Base-by-base conservation (phyloP, 768 basidiomycete genomes). In the Amanita muscaria region DNA sequence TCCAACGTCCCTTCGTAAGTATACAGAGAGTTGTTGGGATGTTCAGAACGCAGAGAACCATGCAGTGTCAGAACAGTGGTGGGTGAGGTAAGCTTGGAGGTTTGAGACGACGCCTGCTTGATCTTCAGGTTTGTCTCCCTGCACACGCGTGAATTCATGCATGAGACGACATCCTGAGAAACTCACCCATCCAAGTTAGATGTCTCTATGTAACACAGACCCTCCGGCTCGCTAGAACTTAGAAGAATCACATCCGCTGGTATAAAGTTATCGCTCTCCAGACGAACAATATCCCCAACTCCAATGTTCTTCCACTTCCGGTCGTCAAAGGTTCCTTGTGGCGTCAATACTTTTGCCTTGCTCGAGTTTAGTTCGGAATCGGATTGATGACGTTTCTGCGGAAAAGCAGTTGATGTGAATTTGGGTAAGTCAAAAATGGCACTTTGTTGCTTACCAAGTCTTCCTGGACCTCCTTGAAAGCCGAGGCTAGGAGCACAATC, bases 41-140 rank as follows among this genome's bases (percentile, higher is more conserved):
- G 90, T 60, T 99, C 96, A 6, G 88, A 94, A 34, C 91, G 81
- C 18, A 99, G 69, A 11, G 84, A 80, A 10, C 96, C 96, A 30
- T 76, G 79, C 1, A 99, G 70, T 5, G 77, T 60, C 14, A 74
- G 70, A 32, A 91, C 83, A 8, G 83, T 73, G 5, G 77, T 63
- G 1, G 94, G 92, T 2, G 88, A 77, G 4, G 83, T 90, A 33
- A 97, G 72, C 4, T 72, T 56, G 0, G 86, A 66, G 1, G 92
- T 97, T 25, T 88, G 79, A 1, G 87, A 69, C 2, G 87, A 87
- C 0, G 88, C 88, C 64, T 99, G 92, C 59, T 99, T 99, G 64
- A 99, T 98, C 69, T 98, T 99, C 53, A 99, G 74, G 57, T 98
- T 98, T 3, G 96, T 99, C 68, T 98, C 96, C 19, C 91, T 91